Conservation (phyloP, 2,329 filamentous ascomycete genomes). For the Didymella lethalis region DNA sequence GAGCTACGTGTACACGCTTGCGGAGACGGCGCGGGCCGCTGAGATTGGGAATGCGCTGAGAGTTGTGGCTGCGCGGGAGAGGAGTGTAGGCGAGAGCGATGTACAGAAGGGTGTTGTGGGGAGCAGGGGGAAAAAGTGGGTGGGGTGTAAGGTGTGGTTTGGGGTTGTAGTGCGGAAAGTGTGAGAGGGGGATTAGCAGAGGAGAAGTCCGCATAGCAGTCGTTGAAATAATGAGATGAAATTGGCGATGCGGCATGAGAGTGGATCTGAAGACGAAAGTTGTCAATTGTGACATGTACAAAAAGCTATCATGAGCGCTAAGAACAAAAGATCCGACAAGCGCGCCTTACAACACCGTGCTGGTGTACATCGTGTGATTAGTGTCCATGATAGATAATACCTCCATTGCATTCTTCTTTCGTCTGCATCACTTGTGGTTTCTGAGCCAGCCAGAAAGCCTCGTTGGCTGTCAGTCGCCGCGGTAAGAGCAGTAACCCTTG, state of each 20-base stretch:
- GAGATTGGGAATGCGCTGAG: conserved; percentile 38
- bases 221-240: neutral
- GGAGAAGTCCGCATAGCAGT: too few relatives aligned
- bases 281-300: conserved; percentile 5
- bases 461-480: neutral
- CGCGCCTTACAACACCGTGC: conserved; percentile 8
- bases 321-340: conserved; percentile 2
- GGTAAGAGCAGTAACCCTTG: neutral
- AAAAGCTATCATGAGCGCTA: conserved; percentile 14
- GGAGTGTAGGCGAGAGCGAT: conserved; percentile 41
- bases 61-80: conserved; percentile 39
- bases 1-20: conserved; percentile 65
- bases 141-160: conserved; percentile 52
- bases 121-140: conserved; percentile 51
- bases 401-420: neutral
- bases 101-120: conserved; percentile 42
- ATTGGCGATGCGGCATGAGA: neutral
- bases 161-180: conserved; percentile 45
- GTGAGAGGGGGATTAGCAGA: neutral
- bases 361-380: neutral
- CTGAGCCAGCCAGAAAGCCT: neutral
- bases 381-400: neutral
- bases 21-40: conserved; percentile 62
- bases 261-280: neutral
- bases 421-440: neutral